These are phyloP conservation scores for Cairneyella variabilis DNA, from an alignment of 495 filamentous ascomycete genomes.

Conservation along the genomic window DNA sequence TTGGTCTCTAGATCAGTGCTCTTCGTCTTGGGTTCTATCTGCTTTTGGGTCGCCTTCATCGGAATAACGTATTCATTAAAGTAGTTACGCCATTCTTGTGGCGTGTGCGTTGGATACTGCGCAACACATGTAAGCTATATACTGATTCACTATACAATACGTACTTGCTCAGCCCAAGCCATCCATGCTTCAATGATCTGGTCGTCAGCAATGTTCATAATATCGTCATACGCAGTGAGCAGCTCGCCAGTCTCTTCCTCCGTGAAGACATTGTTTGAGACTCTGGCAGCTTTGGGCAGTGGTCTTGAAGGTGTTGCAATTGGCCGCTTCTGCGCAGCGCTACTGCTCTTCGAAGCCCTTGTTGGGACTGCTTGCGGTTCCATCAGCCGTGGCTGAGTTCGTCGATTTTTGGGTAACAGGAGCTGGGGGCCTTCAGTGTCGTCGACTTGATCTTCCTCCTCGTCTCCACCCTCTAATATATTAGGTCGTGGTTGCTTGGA, in stretches of 20 bases:
- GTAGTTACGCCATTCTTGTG: slow-evolving; percentile 31
- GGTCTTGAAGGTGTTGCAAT: not conserved
- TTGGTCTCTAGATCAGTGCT: too few relatives aligned
- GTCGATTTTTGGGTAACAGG: not conserved
- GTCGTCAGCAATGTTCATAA: slow-evolving; percentile 17
- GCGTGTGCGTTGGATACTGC: slow-evolving; percentile 27
- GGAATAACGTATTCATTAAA: slow-evolving; percentile 26
- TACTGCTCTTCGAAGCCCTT: too few relatives aligned
- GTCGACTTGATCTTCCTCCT: slow-evolving; percentile 20
- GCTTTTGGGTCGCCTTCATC: not conserved
- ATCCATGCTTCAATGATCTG: slow-evolving; percentile 21
- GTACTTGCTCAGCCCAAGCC: slow-evolving; percentile 12
- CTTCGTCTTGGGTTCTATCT: too few relatives aligned
- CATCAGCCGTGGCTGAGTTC: not conserved
- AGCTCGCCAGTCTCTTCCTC: slow-evolving; percentile 18
- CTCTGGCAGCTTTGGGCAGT: slow-evolving; percentile 2
- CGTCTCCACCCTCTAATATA: slow-evolving; percentile 10
- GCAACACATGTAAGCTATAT: too few relatives aligned
- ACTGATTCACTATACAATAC: too few relatives aligned
- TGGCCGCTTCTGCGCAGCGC: not conserved
- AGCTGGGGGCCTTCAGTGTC: not conserved
- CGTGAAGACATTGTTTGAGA: slow-evolving; percentile 13
- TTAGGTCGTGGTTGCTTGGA: slow-evolving; percentile 20
- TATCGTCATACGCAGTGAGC: slow-evolving; percentile 11
- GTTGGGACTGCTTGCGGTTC: too few relatives aligned